Evolutionary conservation across 1,284 basidiomycete genomes (phyloP).

Genomic region (Chondrostereum purpureum): DNA sequence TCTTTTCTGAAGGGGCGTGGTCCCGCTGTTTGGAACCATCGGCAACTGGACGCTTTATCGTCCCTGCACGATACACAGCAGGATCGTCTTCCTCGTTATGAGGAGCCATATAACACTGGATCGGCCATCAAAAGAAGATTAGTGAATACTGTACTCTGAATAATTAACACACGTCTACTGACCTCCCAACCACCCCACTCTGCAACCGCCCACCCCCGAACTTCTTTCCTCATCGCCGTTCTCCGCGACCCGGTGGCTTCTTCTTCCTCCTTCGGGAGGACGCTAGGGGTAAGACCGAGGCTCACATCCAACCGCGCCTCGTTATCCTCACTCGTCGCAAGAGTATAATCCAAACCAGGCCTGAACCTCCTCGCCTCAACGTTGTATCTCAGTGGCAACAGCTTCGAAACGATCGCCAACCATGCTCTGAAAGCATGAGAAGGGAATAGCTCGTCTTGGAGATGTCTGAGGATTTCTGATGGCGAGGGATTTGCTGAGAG

Average conservation of each 20-base stretch:
- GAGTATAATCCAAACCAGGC: slow-evolving; percentile 91
- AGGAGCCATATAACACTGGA: slow-evolving; percentile 87
- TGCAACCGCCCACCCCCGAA: slow-evolving; percentile 65
- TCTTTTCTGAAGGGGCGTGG: slow-evolving; percentile 18
- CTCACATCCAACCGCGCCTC: slow-evolving; percentile 84
- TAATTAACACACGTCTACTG: slow-evolving; percentile 17
- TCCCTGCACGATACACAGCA: slow-evolving; percentile 80
- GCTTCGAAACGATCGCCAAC: slow-evolving; percentile 73
- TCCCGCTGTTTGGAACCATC: slow-evolving; percentile 15
- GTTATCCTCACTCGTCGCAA: slow-evolving; percentile 83
- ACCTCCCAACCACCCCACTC: slow-evolving; percentile 96
- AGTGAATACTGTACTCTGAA: slow-evolving; percentile 5
- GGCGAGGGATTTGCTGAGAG: slow-evolving; percentile 44
- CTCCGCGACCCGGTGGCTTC: slow-evolving; percentile 18
- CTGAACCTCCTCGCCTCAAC: slow-evolving; percentile 84
- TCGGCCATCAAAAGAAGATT: slow-evolving; percentile 5
- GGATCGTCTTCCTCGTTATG: slow-evolving; percentile 93
- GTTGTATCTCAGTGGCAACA: slow-evolving; percentile 72
- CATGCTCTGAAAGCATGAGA: slow-evolving; percentile 87
- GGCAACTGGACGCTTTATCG: slow-evolving; percentile 29
- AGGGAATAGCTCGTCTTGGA: slow-evolving; percentile 75
- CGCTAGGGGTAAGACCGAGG: slow-evolving; percentile 83
- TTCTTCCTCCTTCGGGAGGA: slow-evolving; percentile 28
- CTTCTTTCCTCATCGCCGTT: slow-evolving; percentile 23
- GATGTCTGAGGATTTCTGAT: slow-evolving; percentile 53